Percentiles rank a stretch among this genome's conserved stretches.
These are phyloP conservation scores for Saccharomyces kudriavzevii DNA, from an alignment of 805 yeast genomes.

Conservation along the genomic window DNA sequence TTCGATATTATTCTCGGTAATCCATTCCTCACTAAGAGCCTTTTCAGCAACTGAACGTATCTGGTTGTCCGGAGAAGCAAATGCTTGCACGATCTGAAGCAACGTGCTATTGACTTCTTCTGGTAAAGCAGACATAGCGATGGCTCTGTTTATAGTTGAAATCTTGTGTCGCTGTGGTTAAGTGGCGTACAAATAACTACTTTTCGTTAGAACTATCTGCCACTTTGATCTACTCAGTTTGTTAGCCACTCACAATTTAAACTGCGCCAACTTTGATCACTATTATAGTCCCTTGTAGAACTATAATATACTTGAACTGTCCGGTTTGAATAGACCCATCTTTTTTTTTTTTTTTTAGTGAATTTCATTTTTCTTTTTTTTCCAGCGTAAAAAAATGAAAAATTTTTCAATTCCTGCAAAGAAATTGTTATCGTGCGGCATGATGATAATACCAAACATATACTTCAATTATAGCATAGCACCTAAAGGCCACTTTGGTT, in stretches of 20 bases:
- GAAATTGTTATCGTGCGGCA: not conserved
- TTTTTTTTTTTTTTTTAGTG: not conserved
- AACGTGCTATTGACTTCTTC: constrained; percentile 51
- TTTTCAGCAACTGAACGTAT: constrained; percentile 74
- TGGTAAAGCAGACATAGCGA: constrained; percentile 42
- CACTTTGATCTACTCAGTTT: not conserved
- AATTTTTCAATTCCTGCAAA: not conserved
- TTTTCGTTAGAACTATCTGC: not conserved
- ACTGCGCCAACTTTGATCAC: not conserved
- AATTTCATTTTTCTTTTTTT: not conserved
- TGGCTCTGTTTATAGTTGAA: not conserved
- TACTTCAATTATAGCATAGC: not conserved
- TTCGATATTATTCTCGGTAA: constrained; percentile 56
- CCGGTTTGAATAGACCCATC: not conserved
- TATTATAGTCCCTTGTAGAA: not conserved
- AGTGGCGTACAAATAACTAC: not conserved
- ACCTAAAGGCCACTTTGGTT: not conserved
- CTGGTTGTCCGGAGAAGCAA: constrained; percentile 72
- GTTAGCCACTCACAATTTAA: not conserved
- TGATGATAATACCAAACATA: not conserved
- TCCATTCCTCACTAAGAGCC: constrained; percentile 69
- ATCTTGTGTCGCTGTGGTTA: not conserved
- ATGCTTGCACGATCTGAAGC: constrained; percentile 49
- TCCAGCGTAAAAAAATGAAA: not conserved
- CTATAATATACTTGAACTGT: not conserved